Percentiles rank a stretch among this genome's conserved stretches.
These are phyloP conservation scores for Lyophyllum shimeji DNA, from an alignment of 768 basidiomycete genomes.

Conservation along the genomic window DNA sequence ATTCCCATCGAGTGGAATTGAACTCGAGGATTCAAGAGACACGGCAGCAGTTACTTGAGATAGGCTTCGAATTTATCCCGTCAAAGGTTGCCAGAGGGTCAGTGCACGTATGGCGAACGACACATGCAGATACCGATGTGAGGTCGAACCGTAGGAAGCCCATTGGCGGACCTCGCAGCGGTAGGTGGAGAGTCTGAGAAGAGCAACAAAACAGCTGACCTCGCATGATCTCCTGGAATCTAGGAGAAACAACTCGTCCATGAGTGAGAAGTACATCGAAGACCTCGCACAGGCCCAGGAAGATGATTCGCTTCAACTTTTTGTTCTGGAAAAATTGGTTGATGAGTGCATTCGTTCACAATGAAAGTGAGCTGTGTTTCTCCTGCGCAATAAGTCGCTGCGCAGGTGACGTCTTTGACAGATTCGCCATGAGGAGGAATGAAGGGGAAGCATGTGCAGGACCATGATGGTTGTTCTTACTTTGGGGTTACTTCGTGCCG, in stretches of 20 bases:
- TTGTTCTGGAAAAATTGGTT: too few species aligned
- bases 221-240: too few species aligned
- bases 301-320: too few species aligned
- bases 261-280: too few species aligned
- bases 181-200: too few species aligned
- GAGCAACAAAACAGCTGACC: too few species aligned
- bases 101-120: not conserved
- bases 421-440: not conserved
- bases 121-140: not conserved
- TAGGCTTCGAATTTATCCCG: not conserved
- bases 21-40: not conserved
- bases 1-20: not conserved
- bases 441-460: not conserved
- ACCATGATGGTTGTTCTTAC: not conserved
- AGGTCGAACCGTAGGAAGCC: not conserved
- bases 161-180: not conserved
- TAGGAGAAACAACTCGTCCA: too few species aligned
- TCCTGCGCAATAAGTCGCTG: not conserved
- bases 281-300: too few species aligned
- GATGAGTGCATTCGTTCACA: too few species aligned
- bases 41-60: not conserved
- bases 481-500: not conserved
- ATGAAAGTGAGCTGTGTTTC: not conserved
- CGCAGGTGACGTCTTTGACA: not conserved
- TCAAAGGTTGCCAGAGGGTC: not conserved